Base-by-base conservation (phyloP, 2,329 filamentous ascomycete species). In the Monosporascus sp. region DNA sequence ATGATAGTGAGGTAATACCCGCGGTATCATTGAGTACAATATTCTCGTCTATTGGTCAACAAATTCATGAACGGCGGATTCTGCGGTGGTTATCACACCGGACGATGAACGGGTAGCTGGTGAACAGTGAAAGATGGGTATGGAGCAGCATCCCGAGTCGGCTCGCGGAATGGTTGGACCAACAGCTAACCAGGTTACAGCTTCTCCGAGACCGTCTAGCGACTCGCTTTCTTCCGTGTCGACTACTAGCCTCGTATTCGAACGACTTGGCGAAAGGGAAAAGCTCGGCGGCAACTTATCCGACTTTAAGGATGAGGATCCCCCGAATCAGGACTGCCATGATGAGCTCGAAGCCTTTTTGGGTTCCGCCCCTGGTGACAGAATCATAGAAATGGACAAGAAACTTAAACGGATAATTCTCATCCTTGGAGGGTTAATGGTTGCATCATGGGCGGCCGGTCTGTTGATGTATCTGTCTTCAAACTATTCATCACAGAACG, bases 171-270 rank as follows among this genome's bases (percentile, higher is more conserved):
- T 40, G 19, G 17, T 19, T 40, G 37, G 19, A 19, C 9, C 17
- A 7, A n/a, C 16, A 36, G 45, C 54, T 59, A 56, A 61, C 47
- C 46, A 52, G 31, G 11, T 49, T 20, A 50, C 44, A 65, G 65
- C 59, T 56, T 70, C 70, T 44, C 63, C 64, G 52, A 73, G 74
- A 57, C 68, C 69, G 55, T 83, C 82, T 51, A 72, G 72, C 64
- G 80, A 80, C 57, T 90, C 89, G 3, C 70, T 82, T 46, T 90
- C 87, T n/a, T 87, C 87, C 41, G 85, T 85, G n/a, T 94, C 90
- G 36, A 93, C 90, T 11, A 91, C 87, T 4, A 93, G 90, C 62
- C 78, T 94, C 16, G 83, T 94, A 51, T 89, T 94, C 66, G 89
- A 94, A 60, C 84, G 87, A 58, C 80, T 93, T 60, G 80, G 83